Conservation (phyloP, 768 basidiomycete genomes). For the Tulasnella sp. region DNA sequence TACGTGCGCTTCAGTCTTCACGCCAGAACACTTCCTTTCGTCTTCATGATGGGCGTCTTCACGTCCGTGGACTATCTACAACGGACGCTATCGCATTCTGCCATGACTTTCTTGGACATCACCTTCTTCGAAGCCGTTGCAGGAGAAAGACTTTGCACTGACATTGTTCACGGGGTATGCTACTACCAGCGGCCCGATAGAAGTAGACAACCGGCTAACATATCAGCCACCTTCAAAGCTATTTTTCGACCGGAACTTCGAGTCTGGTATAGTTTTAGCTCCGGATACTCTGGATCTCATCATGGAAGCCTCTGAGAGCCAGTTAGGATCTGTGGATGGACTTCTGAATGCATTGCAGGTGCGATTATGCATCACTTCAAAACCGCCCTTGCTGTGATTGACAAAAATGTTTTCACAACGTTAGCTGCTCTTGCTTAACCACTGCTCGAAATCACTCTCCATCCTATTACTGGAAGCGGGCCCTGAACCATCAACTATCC, state of each 20-base stretch:
- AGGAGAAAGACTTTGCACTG: neutral
- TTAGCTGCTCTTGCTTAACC: constrained; percentile 1
- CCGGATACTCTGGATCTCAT: neutral
- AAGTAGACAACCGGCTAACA: neutral
- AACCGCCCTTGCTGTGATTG: neutral
- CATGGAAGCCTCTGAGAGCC: neutral
- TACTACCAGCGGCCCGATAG: neutral
- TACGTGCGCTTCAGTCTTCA: neutral
- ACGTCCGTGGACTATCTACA: neutral
- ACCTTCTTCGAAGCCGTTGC: constrained; percentile 4
- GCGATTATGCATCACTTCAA: neutral
- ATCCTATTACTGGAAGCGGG: neutral
- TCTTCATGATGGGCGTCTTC: constrained; percentile 4
- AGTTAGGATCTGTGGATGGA: neutral
- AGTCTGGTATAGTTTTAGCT: neutral
- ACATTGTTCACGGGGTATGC: neutral
- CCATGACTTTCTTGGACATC: neutral
- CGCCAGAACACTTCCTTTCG: neutral
- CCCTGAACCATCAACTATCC: no score
- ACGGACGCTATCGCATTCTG: neutral
- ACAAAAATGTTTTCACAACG: neutral
- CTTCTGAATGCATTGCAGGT: neutral
- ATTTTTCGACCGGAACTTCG: neutral
- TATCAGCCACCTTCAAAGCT: neutral
- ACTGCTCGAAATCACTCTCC: constrained; percentile 2